Evolutionary conservation across 371 early-diverging fungal genomes (phyloP), one percentile per base, ranked within the genome.

Genomic region (Mortierella sp.): DNA sequence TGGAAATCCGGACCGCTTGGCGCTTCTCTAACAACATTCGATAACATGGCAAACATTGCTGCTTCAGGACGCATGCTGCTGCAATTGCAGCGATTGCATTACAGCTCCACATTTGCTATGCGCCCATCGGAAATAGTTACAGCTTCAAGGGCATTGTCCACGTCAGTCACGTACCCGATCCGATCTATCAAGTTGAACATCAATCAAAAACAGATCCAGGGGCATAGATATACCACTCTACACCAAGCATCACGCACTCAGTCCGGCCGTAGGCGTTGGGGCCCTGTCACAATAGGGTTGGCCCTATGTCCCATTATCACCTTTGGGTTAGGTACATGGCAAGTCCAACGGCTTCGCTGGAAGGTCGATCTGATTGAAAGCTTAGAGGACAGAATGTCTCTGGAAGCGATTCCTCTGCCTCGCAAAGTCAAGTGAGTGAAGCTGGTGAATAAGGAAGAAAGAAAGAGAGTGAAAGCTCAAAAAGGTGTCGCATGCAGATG

Each of bases 251-350:
- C 80, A 56, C 67, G 64, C 55, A 64, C 70, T 2, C 66, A 67
- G 29, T 74, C 75, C 17, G 80, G 80, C 3, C 23, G 75, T 35
- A 58, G 68, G 42, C 75, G 70, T 9, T 80, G 80, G 80, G 60
- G 67, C 0, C 80, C 80, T 82, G 15, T 88, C 85, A 51, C 88
- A 76, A 40, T 83, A 68, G 68, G 72, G 71, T 23, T 84, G 83
- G 72, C 89, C 83, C 70, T 90, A 0, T 85, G 96, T 40, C 98
- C 98, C 0, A 85, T 93, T 49, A 84, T 91, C 40, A 93, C 96
- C 0, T 93, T 96, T 83, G 90, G 90, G 2, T 88, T 97, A 10
- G 97, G 97, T 1, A 90, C 89, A 17, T 98, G 98, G 97, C 98
- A 98, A 83, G 89, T 94, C 1, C 92, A 96, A 70, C 88, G 98